Evolutionary conservation across 1,284 basidiomycete species (phyloP).

Genomic region (Rhodotorula glutinis): DNA sequence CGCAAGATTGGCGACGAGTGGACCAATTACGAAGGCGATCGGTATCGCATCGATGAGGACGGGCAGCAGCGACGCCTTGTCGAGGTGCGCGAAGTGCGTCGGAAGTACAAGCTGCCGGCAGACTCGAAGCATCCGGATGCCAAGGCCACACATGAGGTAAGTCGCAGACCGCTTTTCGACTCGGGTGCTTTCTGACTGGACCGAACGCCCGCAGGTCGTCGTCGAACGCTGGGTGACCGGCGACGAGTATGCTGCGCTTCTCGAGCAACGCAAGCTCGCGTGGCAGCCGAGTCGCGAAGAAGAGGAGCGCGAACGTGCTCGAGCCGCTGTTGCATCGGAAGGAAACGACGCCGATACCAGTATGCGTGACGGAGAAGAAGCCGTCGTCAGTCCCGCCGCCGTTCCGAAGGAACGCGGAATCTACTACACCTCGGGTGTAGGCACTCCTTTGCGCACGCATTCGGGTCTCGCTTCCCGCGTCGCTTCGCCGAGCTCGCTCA

Average conservation of each 20-base stretch:
- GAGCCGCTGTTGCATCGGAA: background rate
- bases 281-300: conserved; percentile 34
- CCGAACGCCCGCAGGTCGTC: conserved; percentile 9
- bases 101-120: conserved; percentile 29
- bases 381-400: background rate
- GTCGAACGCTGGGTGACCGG: conserved; percentile 36
- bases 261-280: conserved; percentile 25
- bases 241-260: conserved; percentile 14
- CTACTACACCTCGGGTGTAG: conserved; percentile 26
- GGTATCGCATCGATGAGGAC: conserved; percentile 22
- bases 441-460: conserved; percentile 34
- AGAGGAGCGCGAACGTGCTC: conserved; percentile 9
- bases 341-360: background rate
- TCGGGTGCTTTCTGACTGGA: too few species aligned
- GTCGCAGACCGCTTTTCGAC: background rate
- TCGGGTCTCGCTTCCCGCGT: conserved; percentile 7
- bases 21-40: conserved; percentile 35
- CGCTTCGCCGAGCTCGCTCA: conserved; percentile 4
- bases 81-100: conserved; percentile 30
- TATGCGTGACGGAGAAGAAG: background rate
- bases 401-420: conserved; percentile 6
- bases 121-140: conserved; percentile 32
- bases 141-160: conserved; percentile 25
- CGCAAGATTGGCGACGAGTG: conserved; percentile 30
- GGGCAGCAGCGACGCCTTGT: conserved; percentile 19